Conservation (phyloP, 108 stramenopile species). For the Skeletonema menzelii region DNA sequence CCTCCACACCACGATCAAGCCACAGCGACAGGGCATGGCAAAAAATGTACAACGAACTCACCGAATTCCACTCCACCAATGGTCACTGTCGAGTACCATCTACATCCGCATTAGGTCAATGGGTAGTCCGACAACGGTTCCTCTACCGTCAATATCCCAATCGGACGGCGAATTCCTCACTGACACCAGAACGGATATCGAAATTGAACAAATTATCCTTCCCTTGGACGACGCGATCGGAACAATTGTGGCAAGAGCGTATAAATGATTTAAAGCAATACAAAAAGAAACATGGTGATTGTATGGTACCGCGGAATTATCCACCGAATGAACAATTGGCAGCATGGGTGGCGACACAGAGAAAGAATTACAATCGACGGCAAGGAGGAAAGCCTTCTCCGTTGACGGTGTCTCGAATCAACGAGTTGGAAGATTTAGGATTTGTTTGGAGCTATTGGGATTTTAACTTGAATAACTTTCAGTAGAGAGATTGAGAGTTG, state of each 20-base stretch:
- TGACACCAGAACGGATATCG: conserved; percentile 47
- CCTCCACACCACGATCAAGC: conserved; percentile 20
- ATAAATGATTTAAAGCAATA: conserved; percentile 61
- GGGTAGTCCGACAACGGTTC: conserved; percentile 55
- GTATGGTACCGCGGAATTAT: conserved; percentile 66
- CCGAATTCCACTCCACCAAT: conserved; percentile 45
- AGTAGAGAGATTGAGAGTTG: background rate
- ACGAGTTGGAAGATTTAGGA: conserved; percentile 44
- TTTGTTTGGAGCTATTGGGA: conserved; percentile 52
- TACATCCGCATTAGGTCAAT: conserved; percentile 23
- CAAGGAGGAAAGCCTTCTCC: conserved; percentile 11
- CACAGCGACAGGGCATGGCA: conserved; percentile 45
- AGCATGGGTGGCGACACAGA: conserved; percentile 83
- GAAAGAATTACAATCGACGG: conserved; percentile 55
- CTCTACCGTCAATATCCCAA: conserved; percentile 15
- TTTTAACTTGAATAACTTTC: conserved; percentile 27
- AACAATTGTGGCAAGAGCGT: conserved; percentile 64
- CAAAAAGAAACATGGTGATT: conserved; percentile 50
- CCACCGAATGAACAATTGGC: conserved; percentile 56
- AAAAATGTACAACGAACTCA: conserved; percentile 54
- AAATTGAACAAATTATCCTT: conserved; percentile 70
- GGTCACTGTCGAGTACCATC: conserved; percentile 49
- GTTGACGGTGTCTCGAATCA: conserved; percentile 35
- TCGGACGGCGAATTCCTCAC: conserved; percentile 24
- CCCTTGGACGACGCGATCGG: conserved; percentile 63